Conservation (phyloP, 371 early-diverging fungal species). For the Sporodiniella umbellata region DNA sequence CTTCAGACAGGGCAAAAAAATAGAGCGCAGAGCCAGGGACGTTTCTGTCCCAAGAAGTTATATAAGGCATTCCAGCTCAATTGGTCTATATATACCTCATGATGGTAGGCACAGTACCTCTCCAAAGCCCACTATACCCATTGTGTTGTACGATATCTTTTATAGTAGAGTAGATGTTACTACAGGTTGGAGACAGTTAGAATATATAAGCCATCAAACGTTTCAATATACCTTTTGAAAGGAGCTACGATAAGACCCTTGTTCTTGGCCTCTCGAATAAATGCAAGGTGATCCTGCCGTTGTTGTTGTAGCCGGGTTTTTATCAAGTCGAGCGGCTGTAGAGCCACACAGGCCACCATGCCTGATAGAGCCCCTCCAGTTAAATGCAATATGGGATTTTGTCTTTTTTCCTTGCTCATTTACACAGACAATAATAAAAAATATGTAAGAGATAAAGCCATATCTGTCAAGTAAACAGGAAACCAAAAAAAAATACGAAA, state of each 20-base stretch:
- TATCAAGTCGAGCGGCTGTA: slow-evolving; percentile 93
- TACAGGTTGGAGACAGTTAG: no score
- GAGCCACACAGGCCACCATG: slow-evolving; percentile 71
- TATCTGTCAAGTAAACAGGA: no score
- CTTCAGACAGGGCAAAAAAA: slow-evolving; percentile 62
- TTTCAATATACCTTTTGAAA: slow-evolving; percentile 24
- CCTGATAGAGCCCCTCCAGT: slow-evolving; percentile 83
- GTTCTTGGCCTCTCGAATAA: slow-evolving; percentile 42
- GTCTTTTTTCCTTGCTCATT: slow-evolving; percentile 14
- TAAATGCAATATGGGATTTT: slow-evolving; percentile 55
- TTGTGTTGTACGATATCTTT: slow-evolving; percentile 57
- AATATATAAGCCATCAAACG: no score
- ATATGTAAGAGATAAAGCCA: no score
- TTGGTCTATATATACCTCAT: slow-evolving; percentile 58
- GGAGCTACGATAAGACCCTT: slow-evolving; percentile 31
- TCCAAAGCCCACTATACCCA: slow-evolving; percentile 83
- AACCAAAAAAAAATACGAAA: background rate
- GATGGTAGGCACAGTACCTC: slow-evolving; percentile 85
- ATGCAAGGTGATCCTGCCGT: slow-evolving; percentile 50
- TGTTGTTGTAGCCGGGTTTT: slow-evolving; percentile 84
- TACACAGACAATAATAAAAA: slow-evolving; percentile 9
- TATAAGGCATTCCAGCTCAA: no score
- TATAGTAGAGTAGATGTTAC: slow-evolving; percentile 56
- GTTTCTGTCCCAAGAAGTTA: slow-evolving; percentile 68
- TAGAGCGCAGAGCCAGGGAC: slow-evolving; percentile 86